phyloP scores from a whole-genome alignment of 352 stramenopile genomes.

The Globisporangium nodosum region DNA sequence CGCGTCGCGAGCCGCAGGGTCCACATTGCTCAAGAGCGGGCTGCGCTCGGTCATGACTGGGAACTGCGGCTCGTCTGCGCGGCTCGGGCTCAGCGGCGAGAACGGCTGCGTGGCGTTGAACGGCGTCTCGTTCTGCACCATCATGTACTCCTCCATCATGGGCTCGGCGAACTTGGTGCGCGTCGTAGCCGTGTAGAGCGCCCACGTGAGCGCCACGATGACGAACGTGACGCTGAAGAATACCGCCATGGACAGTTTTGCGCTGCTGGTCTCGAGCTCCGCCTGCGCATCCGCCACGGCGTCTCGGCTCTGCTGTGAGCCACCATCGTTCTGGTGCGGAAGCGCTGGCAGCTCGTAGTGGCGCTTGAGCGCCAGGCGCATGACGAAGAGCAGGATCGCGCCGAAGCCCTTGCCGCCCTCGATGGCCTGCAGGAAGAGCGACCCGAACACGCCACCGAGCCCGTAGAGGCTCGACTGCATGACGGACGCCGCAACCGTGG shows the following conservation, averaged over 20 bases:
- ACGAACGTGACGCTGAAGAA: slow-evolving; percentile 63
- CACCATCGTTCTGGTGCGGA: not conserved
- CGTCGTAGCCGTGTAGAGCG: slow-evolving; percentile 41
- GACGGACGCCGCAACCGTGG: slow-evolving; percentile 61
- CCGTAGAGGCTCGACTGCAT: slow-evolving; percentile 71
- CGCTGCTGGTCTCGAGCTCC: slow-evolving; percentile 4
- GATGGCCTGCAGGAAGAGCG: slow-evolving; percentile 71
- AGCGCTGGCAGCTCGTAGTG: slow-evolving; percentile 20
- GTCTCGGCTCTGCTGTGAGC: slow-evolving; percentile 6
- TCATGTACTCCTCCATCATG: slow-evolving; percentile 56
- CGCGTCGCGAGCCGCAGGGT: slow-evolving; percentile 9
- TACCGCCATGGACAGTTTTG: slow-evolving; percentile 47
- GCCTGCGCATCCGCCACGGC: not conserved
- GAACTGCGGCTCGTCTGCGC: slow-evolving; percentile 14
- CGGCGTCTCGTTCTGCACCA: slow-evolving; percentile 62
- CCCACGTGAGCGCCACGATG: slow-evolving; percentile 49
- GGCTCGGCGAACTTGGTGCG: slow-evolving; percentile 56
- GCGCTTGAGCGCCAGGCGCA: slow-evolving; percentile 58
- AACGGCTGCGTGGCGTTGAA: slow-evolving; percentile 31
- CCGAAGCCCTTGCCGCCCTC: slow-evolving; percentile 76
- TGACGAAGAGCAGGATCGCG: slow-evolving; percentile 62
- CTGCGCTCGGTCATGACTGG: slow-evolving; percentile 33
- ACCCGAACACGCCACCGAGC: slow-evolving; percentile 70
- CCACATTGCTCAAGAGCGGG: slow-evolving; percentile 23
- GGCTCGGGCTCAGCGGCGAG: slow-evolving; percentile 47